Percentiles rank a stretch among this genome's conserved stretches.
Conservation (phyloP, 192 early-diverging fungal genomes). For the Gonapodya sp. region DNA sequence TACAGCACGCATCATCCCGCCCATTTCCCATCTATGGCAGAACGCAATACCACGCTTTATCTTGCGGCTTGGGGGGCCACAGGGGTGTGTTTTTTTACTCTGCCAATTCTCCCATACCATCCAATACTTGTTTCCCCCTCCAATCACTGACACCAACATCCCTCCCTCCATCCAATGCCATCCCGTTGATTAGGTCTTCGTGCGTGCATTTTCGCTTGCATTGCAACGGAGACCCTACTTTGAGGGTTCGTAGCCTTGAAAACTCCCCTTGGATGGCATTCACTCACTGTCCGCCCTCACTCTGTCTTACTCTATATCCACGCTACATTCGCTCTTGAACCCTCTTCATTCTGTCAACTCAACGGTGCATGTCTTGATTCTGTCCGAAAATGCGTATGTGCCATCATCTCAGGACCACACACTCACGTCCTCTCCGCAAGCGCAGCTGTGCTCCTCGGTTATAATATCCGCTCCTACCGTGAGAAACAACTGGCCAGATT, state of each 20-base stretch:
- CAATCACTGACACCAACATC: not conserved
- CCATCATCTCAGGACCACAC: conserved; percentile 1
- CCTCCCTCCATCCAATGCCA: not conserved
- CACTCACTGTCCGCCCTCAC: no score
- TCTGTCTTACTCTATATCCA: no score
- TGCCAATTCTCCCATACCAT: not conserved
- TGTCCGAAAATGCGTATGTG: no score
- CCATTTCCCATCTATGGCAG: no score
- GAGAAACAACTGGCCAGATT: not conserved
- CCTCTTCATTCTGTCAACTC: no score
- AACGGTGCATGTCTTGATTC: no score
- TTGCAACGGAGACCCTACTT: conserved; percentile 7
- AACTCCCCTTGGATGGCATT: no score
- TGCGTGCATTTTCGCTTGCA: not conserved
- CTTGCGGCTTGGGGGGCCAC: conserved; percentile 7
- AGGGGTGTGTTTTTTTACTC: not conserved
- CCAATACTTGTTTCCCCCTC: no score
- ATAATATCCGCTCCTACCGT: not conserved
- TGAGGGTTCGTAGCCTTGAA: not conserved
- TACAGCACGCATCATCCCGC: not conserved
- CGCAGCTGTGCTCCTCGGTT: not conserved
- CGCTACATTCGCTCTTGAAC: no score
- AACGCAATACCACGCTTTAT: not conserved
- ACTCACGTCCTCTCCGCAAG: not conserved
- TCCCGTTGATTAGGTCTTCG: not conserved